A percentile compares a stretch with the other conserved stretches of the same genome.
phyloP scores from a whole-genome alignment of 176 grass and related monocot species.

The Oryza glumipatula region DNA sequence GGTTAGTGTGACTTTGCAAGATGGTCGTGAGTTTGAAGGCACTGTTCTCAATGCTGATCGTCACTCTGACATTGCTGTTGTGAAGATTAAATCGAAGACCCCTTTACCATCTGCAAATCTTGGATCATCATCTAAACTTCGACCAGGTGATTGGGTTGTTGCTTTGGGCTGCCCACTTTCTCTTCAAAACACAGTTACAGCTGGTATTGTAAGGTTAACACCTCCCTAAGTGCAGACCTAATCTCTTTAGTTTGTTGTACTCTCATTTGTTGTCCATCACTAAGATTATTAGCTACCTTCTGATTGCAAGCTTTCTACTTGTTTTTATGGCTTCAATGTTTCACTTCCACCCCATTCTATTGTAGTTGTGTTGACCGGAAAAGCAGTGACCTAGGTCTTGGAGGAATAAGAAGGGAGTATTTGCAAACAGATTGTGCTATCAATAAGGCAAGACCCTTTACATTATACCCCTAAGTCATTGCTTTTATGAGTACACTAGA shows the following conservation, averaged over 20 bases:
- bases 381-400: constrained; percentile 88
- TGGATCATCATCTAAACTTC: constrained; percentile 70
- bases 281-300: constrained; percentile 16
- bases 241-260: constrained; percentile 30
- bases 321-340: constrained; percentile 29
- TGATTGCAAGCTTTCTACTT: constrained; percentile 8
- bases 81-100: constrained; percentile 83
- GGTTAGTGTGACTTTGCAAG: constrained; percentile 90
- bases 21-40: constrained; percentile 74
- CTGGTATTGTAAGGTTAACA: constrained; percentile 91
- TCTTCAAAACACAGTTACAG: constrained; percentile 91
- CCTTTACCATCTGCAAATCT: constrained; percentile 76
- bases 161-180: constrained; percentile 74
- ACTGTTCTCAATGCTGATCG: constrained; percentile 64
- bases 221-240: not conserved
- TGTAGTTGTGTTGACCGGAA: constrained; percentile 92
- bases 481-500: not conserved
- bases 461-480: constrained; percentile 11
- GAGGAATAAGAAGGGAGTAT: constrained; percentile 77
- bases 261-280: not conserved
- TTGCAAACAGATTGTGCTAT: constrained; percentile 94
- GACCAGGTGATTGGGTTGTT: constrained; percentile 80
- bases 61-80: constrained; percentile 70
- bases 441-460: constrained; percentile 53
- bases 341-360: constrained; percentile 5